Conservation (phyloP, 306 rosid genomes). For the Erythrophleum fordii region DNA sequence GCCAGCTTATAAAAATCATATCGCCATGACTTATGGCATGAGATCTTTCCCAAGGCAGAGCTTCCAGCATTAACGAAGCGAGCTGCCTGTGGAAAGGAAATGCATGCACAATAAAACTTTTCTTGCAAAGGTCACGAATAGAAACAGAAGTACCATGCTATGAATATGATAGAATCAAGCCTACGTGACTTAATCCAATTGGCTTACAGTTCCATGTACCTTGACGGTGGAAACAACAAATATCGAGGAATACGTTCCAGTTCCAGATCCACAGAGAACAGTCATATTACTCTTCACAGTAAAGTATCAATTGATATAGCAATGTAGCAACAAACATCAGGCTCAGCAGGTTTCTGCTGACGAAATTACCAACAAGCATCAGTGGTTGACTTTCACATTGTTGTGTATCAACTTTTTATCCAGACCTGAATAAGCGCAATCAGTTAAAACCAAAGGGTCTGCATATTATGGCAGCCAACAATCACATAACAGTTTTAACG, state of each 20-base stretch:
- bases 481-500: constrained; percentile 41
- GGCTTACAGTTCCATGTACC: neutral
- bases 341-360: constrained; percentile 38
- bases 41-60: neutral
- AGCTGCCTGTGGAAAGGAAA: constrained; percentile 1
- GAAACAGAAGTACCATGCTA: neutral
- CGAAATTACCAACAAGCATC: constrained; percentile 49
- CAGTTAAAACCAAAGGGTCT: constrained; percentile 46
- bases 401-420: constrained; percentile 48
- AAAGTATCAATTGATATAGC: constrained; percentile 35
- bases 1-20: neutral
- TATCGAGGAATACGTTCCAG: constrained; percentile 9
- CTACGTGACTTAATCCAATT: constrained; percentile 7
- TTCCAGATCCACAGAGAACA: neutral
- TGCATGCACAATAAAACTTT: neutral
- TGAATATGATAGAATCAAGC: neutral
- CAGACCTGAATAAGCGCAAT: constrained; percentile 40
- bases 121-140: neutral
- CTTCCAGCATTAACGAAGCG: neutral
- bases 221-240: constrained; percentile 7
- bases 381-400: constrained; percentile 43
- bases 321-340: constrained; percentile 42
- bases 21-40: neutral
- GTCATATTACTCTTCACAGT: constrained; percentile 18
- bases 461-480: constrained; percentile 46